These are phyloP conservation scores for Hypoxylon sp. DNA, from an alignment of 2,329 filamentous ascomycete genomes.

Conservation along the genomic window DNA sequence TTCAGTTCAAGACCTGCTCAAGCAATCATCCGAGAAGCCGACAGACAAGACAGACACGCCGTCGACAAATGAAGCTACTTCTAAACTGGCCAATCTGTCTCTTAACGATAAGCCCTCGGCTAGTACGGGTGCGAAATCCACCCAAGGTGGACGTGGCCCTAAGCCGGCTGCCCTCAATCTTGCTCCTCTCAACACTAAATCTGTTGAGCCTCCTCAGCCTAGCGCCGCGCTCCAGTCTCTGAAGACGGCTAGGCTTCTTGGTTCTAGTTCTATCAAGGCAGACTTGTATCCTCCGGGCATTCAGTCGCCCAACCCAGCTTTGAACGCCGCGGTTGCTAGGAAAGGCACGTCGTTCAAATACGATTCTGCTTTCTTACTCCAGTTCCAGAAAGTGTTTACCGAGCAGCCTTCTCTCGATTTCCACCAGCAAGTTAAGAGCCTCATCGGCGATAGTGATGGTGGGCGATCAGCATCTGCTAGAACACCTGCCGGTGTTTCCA, in stretches of 20 bases:
- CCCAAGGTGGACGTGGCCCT: constrained; percentile 68
- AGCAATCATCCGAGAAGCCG: constrained; percentile 56
- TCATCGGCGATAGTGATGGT: constrained; percentile 82
- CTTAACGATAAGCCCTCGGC: constrained; percentile 67
- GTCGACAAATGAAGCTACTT: constrained; percentile 59
- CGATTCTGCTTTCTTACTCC: constrained; percentile 93
- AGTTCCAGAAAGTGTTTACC: constrained; percentile 96
- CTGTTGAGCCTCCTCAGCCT: constrained; percentile 90
- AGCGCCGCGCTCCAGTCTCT: constrained; percentile 94
- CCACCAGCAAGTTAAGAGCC: constrained; percentile 89
- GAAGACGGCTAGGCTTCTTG: constrained; percentile 90
- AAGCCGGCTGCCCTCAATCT: constrained; percentile 94
- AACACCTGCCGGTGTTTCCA: constrained; percentile 66
- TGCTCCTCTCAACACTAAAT: constrained; percentile 83
- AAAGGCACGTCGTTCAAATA: constrained; percentile 92
- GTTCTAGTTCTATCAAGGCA: constrained; percentile 81
- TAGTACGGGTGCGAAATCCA: constrained; percentile 64
- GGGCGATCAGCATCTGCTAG: constrained; percentile 74
- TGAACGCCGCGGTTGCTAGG: constrained; percentile 84
- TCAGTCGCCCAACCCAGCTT: constrained; percentile 89
- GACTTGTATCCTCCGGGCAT: constrained; percentile 87
- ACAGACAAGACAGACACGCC: constrained; percentile 60
- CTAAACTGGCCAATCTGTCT: constrained; percentile 68
- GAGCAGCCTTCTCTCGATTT: constrained; percentile 97
- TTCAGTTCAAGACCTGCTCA: constrained; percentile 68